These are phyloP conservation scores for Nicotiana sylvestris DNA, from an alignment of 257 asterid genomes.

Conservation along the genomic window DNA sequence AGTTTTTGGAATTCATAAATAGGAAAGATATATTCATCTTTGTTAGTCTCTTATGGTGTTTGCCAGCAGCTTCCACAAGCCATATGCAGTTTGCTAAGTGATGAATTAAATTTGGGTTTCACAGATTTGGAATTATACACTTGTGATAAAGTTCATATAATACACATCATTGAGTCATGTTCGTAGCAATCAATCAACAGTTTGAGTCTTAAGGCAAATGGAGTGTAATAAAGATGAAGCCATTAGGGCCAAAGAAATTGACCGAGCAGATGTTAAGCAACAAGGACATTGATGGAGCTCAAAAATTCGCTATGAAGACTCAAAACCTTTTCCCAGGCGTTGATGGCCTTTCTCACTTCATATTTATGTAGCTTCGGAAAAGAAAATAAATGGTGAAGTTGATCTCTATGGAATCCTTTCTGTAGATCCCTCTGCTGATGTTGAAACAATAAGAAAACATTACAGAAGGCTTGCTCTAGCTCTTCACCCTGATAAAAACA, in stretches of 20 bases:
- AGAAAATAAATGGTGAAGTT: conserved; percentile 40
- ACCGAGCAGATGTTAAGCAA: conserved; percentile 45
- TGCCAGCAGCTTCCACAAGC: too few species aligned
- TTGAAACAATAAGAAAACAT: conserved; percentile 29
- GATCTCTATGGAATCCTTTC: conserved; percentile 53
- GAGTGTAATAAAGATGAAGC: conserved; percentile 62
- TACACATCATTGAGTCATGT: neutral
- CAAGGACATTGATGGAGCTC: conserved; percentile 53
- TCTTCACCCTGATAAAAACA: conserved; percentile 73
- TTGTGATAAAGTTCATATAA: neutral
- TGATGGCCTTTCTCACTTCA: conserved; percentile 51
- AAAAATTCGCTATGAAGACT: conserved; percentile 47
- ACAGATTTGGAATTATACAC: neutral
- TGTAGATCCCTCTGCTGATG: conserved; percentile 36
- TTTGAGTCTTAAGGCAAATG: conserved; percentile 20
- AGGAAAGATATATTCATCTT: too few species aligned
- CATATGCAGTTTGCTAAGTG: too few species aligned
- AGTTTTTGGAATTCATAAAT: too few species aligned
- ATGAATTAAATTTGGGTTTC: too few species aligned
- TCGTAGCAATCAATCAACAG: neutral
- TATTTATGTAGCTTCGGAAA: conserved; percentile 33
- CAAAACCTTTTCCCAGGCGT: conserved; percentile 46
- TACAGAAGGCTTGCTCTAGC: conserved; percentile 43
- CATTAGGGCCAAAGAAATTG: conserved; percentile 40
- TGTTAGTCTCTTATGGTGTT: too few species aligned